Evolutionary conservation across 177 flowering plant genomes (phyloP), one percentile per base, ranked within the genome.

Genomic region (Vitis hybrid): DNA sequence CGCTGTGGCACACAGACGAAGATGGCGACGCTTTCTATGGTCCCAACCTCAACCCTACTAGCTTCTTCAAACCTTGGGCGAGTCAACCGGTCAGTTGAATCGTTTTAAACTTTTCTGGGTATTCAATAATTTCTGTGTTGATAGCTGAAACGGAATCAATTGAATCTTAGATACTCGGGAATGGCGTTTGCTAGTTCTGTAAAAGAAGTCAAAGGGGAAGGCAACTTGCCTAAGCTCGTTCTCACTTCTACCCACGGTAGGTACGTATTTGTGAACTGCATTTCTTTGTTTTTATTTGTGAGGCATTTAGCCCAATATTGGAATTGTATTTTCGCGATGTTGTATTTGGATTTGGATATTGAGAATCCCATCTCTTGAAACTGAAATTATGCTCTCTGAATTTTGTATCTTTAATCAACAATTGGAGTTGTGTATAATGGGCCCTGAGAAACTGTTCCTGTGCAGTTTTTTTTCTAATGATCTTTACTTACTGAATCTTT

Each of bases 171-270:
- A 64, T 78, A 66, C 56, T 49, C 76, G 18, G 80, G 84, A 10
- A 73, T 85, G 84, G 83, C 88, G 6, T 81, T 84, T 67, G 93
- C 91, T 52, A 87, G 85, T 66, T 67, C 72, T 3, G 79, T 54
- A 15, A 76, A 70, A 59, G 88, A 76, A 52, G 63, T 59, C 35
- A 14, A 92, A 77, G 98, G 98, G 11, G 67, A 75, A 54, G 98
- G 97, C 54, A 86, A 82, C 50, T 81, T 94, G 59, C 97, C 98
- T 4, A 94, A 92, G 78, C 78, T 94, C 18, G 81, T 84, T 30
- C 86, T 92, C 62, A 83, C 82, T 62, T 86, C 92, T 61, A 62
- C 74, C 75, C 76, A 81, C 48, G 97, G 97, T 21, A 89, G 98
- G 97, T 88, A 66, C 46, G 74, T 70, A 14, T 35, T 4, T 67